Conservation (phyloP, 148 eudicot genomes). For the Cornus controversa region DNA sequence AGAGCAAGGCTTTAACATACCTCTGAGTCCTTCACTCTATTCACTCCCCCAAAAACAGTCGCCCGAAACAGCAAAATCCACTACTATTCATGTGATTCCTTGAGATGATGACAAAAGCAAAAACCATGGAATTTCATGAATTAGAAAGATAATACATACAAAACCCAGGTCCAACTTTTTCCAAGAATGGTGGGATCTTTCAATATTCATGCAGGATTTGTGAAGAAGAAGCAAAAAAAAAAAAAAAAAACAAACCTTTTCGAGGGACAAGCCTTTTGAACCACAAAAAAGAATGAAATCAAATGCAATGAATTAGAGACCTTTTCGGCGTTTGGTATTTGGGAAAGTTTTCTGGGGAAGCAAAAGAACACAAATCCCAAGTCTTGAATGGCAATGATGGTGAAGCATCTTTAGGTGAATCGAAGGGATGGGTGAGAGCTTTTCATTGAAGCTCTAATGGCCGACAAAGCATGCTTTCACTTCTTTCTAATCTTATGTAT, state of each 20-base stretch:
- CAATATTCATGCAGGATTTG: constrained; percentile 31
- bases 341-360: constrained; percentile 6
- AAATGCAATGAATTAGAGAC: constrained; percentile 33
- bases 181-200: constrained; percentile 30
- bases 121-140: constrained; percentile 24
- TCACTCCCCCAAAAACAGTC: constrained; percentile 4
- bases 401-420: constrained; percentile 16
- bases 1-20: constrained; percentile 26
- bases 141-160: background rate
- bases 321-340: constrained; percentile 4
- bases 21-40: constrained; percentile 16
- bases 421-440: constrained; percentile 10
- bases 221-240: constrained; percentile 11
- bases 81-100: constrained; percentile 31
- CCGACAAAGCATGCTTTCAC: constrained; percentile 80
- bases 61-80: constrained; percentile 5
- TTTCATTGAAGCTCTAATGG: constrained; percentile 54
- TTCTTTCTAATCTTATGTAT: constrained; percentile 27
- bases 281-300: constrained; percentile 18
- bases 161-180: constrained; percentile 21
- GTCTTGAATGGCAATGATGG: constrained; percentile 18
- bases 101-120: constrained; percentile 22
- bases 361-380: constrained; percentile 12
- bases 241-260: constrained; percentile 9
- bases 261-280: constrained; percentile 6